Base-by-base conservation (phyloP, 2,329 filamentous ascomycete species). In the Daldinia sp. region DNA sequence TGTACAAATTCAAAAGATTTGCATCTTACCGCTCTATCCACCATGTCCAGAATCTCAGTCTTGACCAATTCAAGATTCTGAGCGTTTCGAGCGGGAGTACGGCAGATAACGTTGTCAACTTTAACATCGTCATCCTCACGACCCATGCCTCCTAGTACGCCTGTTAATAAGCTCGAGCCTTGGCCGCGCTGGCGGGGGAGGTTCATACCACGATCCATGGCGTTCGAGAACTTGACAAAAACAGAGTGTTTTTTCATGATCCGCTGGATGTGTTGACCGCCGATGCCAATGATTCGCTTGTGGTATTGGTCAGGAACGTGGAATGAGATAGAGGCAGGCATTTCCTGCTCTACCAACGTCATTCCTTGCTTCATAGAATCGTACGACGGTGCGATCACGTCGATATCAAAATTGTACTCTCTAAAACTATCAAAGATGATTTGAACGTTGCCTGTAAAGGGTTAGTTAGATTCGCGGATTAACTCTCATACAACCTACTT, bases 241-340 rank as follows among this genome's bases (percentile, higher is more conserved):
- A 99, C 96, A 0, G 96, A 98, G 82, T 99, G 97, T 82, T 98
- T 98, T 85, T 99, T 98, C 96, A 99, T 99, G 83, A 99, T 98
- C 62, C 95, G 93, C 81, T 99, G 96, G 74, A 99, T 99, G 78
- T 99, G 96, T 79, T 98, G 95, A 9, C 96, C 96, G 68, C 96
- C 96, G 75, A 99, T 98, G 59, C 96, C 96, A 71, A 99, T 99
- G 77, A 99, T 99, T 55, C 96, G 94, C 84, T 99, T 99, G 82
- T 99, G 96, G 79, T 99, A 99, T 81, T 98, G 96, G 76, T 99
- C 96, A 3, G 96, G 96, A 30, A 99, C 96, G 77, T 99, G 96
- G 86, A 99, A 99, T 0, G 96, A 98, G 78, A 99, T 98, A 9
- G 96, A 97, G 35, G 96, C 96, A 44, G 96, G 96, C 94, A 99